Conservation (phyloP, 2,329 filamentous ascomycete genomes). For the Alternaria sp. region DNA sequence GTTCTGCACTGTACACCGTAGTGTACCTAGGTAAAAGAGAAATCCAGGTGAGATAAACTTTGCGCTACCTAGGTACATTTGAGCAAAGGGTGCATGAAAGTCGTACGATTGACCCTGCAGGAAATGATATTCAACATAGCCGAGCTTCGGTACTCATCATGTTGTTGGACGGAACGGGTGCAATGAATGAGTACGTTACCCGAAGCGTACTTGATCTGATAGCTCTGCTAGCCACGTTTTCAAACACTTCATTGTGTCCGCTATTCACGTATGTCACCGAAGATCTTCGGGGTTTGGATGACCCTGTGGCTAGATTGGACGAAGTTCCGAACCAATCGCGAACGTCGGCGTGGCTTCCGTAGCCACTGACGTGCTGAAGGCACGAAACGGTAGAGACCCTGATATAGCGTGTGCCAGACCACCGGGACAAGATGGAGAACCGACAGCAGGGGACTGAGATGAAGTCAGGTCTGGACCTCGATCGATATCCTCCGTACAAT, state of each 20-base stretch:
- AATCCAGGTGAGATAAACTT: background rate
- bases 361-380: background rate
- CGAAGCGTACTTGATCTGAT: background rate
- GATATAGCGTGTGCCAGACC: slow-evolving; percentile 3
- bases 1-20: background rate
- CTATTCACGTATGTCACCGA: slow-evolving; percentile 1
- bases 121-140: background rate
- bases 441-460: slow-evolving; percentile 1
- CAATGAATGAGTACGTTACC: background rate
- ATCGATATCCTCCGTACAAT: slow-evolving; percentile 6
- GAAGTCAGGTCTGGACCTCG: slow-evolving; percentile 6
- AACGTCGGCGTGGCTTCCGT: background rate
- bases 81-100: background rate
- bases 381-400: slow-evolving; percentile 9
- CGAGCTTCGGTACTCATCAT: background rate
- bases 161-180: background rate
- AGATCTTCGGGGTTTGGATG: slow-evolving; percentile 4
- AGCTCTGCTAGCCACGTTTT: background rate
- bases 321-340: background rate
- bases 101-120: background rate
- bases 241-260: background rate
- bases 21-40: background rate
- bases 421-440: slow-evolving; percentile 1
- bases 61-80: background rate
- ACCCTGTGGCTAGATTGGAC: slow-evolving; percentile 1